These are phyloP conservation scores for Pelomyxa schiedti DNA, from an alignment of 78 protist genomes.

Conservation along the genomic window DNA sequence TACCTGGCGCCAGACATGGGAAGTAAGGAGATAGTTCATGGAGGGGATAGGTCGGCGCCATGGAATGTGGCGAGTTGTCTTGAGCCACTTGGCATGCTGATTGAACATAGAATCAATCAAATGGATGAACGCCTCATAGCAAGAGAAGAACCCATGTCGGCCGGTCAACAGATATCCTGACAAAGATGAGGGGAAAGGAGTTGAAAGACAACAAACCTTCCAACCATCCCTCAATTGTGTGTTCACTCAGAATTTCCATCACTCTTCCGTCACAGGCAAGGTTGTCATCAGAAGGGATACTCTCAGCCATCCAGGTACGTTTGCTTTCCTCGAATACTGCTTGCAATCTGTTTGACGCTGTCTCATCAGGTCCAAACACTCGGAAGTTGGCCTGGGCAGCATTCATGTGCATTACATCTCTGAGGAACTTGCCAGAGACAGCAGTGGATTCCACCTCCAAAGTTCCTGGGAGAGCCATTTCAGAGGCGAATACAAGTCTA, in stretches of 20 bases:
- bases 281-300: not conserved
- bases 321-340: not conserved
- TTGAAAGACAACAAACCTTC: constrained; percentile 2
- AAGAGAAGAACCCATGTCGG: constrained; percentile 11
- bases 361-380: constrained; percentile 15
- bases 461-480: no score
- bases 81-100: constrained; percentile 25
- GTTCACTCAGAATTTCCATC: constrained; percentile 15
- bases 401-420: not conserved
- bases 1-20: constrained; percentile 3
- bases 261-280: constrained; percentile 12
- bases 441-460: not conserved
- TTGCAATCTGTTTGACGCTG: not conserved
- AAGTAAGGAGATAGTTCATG: constrained; percentile 1
- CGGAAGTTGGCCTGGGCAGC: constrained; percentile 1
- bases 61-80: not conserved
- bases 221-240: constrained; percentile 14
- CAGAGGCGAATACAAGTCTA: no score
- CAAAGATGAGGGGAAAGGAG: not conserved
- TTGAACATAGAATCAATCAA: not conserved
- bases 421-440: not conserved
- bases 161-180: constrained; percentile 10
- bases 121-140: constrained; percentile 1
- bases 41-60: constrained; percentile 3
- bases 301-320: not conserved